A percentile compares a stretch with the other conserved stretches of the same genome.
These are phyloP conservation scores for Arxiozyma slooffiae DNA, from an alignment of 1,139 yeast genomes.

Conservation along the genomic window DNA sequence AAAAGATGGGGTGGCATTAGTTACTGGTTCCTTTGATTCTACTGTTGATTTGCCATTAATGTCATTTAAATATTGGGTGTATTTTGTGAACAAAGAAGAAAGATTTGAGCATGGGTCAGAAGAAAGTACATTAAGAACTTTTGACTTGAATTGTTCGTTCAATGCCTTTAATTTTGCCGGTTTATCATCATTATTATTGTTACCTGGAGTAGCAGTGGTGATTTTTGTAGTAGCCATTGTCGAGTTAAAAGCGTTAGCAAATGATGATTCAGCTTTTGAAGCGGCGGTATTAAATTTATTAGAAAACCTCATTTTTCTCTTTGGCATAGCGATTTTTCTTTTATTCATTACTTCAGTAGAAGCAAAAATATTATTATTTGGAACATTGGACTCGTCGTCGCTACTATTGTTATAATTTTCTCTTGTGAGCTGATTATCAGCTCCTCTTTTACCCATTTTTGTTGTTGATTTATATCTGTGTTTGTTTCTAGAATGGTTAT, in stretches of 20 bases:
- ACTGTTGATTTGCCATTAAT: conserved; percentile 3
- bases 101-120: conserved; percentile 50
- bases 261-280: conserved; percentile 10
- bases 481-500: not conserved
- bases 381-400: conserved; percentile 34
- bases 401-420: conserved; percentile 33
- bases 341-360: conserved; percentile 53
- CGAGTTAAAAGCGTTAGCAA: conserved; percentile 16
- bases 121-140: conserved; percentile 37
- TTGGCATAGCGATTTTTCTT: conserved; percentile 60
- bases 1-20: not conserved
- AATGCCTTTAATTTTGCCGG: conserved; percentile 49
- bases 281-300: conserved; percentile 2
- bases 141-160: conserved; percentile 51
- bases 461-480: conserved; percentile 43
- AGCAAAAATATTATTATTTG: conserved; percentile 39
- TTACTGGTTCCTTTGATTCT: not conserved
- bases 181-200: conserved; percentile 14
- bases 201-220: not conserved
- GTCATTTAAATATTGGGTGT: conserved; percentile 38
- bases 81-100: conserved; percentile 48
- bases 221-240: conserved; percentile 5
- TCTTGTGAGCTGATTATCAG: conserved; percentile 48
- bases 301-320: conserved; percentile 25
- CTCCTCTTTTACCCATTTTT: conserved; percentile 56